Conservation (phyloP, 1,284 basidiomycete genomes). For the Leccinum pachyderme region DNA sequence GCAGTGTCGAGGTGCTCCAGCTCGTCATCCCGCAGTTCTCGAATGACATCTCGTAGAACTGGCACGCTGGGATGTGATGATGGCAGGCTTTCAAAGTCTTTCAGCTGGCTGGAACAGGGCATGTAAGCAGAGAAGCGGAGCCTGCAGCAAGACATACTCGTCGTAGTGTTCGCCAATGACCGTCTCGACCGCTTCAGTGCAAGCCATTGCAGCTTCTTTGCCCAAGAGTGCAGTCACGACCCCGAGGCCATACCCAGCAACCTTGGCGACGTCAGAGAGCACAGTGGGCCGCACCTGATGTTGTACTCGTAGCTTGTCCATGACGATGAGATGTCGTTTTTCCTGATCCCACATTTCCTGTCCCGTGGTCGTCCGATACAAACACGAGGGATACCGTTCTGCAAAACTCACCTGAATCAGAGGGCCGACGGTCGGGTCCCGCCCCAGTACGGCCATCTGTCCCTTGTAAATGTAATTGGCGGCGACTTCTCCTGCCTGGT, state of each 20-base stretch:
- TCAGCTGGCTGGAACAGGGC: conserved; percentile 59
- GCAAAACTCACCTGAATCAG: conserved; percentile 67
- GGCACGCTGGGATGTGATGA: conserved; percentile 77
- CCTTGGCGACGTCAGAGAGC: conserved; percentile 81
- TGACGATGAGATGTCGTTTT: conserved; percentile 86
- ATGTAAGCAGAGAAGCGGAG: conserved; percentile 9
- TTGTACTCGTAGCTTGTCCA: conserved; percentile 82
- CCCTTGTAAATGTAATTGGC: conserved; percentile 93
- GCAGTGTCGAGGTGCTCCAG: conserved; percentile 93
- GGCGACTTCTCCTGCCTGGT: conserved; percentile 91
- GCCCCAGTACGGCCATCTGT: conserved; percentile 70
- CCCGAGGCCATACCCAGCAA: conserved; percentile 84
- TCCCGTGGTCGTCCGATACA: conserved; percentile 4
- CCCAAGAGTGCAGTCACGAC: conserved; percentile 86
- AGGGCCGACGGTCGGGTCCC: conserved; percentile 58
- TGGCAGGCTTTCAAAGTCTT: conserved; percentile 60
- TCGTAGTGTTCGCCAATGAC: conserved; percentile 98
- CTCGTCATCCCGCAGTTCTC: conserved; percentile 93
- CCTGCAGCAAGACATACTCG: conserved; percentile 62
- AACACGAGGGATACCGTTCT: neutral
- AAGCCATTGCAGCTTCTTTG: conserved; percentile 95
- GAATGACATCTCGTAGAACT: conserved; percentile 72
- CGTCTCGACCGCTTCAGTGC: conserved; percentile 96
- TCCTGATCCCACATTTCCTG: conserved; percentile 98
- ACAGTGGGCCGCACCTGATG: conserved; percentile 84